phyloP scores from a whole-genome alignment of 768 basidiomycete genomes.

The Chalciporus pseudorubinellus region DNA sequence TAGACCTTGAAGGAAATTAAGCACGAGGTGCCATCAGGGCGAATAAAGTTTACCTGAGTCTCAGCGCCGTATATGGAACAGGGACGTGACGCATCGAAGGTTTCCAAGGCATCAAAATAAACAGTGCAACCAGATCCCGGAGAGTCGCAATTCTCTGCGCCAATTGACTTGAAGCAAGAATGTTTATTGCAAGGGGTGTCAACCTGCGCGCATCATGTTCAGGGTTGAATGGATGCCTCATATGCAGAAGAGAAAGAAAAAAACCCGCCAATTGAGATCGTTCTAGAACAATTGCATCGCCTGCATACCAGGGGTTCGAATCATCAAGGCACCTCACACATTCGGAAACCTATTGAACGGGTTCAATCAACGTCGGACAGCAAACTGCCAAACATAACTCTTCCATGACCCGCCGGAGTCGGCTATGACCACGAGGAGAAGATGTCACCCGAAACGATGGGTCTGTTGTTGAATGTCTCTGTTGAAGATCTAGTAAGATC shows the following conservation, averaged over 20 bases:
- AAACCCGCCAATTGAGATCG: not conserved
- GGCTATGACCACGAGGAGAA: conserved; percentile 10
- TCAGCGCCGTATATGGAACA: conserved; percentile 5
- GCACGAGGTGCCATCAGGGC: not conserved
- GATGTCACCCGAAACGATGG: conserved; percentile 10
- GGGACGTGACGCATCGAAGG: conserved; percentile 5
- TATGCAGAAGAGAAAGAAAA: not conserved
- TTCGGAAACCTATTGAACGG: conserved; percentile 9
- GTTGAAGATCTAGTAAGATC: too few species aligned
- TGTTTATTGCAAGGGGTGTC: not conserved
- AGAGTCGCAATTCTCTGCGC: not conserved
- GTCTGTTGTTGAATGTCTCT: not conserved
- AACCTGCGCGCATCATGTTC: conserved; percentile 7
- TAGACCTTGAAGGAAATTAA: conserved; percentile 2
- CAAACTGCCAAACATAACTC: conserved; percentile 10
- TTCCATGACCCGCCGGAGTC: conserved; percentile 19
- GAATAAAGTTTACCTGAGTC: conserved; percentile 7
- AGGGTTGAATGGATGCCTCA: not conserved
- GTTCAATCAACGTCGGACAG: not conserved
- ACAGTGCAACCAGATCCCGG: conserved; percentile 16
- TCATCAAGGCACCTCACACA: not conserved
- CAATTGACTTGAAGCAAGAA: conserved; percentile 2
- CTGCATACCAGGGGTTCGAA: not conserved
- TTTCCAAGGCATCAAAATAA: conserved; percentile 27
- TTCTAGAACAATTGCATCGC: not conserved